A percentile compares a stretch with the other conserved stretches of the same genome.
These are phyloP conservation scores for Polygonum aviculare DNA, from an alignment of 148 eudicot species.

Conservation along the genomic window DNA sequence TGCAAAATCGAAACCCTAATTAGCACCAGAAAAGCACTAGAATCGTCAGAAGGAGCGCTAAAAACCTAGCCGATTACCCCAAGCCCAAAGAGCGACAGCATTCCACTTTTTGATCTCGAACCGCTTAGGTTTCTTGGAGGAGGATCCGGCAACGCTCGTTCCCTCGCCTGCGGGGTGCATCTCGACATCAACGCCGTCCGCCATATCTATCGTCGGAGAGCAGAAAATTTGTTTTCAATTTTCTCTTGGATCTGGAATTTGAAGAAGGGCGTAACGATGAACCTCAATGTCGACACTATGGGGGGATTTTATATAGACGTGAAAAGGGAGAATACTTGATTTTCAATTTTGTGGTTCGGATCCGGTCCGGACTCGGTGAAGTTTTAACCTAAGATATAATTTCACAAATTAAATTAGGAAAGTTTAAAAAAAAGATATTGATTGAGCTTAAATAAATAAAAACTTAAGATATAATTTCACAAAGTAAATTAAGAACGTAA, in stretches of 20 bases:
- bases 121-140: conserved; percentile 65
- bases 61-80: conserved; percentile 40
- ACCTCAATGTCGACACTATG: not conserved
- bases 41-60: not conserved
- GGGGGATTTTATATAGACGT: not conserved
- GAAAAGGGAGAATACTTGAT: not conserved
- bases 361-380: not conserved
- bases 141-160: conserved; percentile 28
- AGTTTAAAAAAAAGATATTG: not conserved
- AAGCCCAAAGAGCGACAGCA: conserved; percentile 96
- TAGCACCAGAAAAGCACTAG: not conserved
- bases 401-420: not conserved
- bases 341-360: not conserved
- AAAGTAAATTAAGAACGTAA: too few species aligned
- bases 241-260: not conserved
- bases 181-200: conserved; percentile 25
- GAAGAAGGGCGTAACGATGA: not conserved
- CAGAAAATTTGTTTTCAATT: not conserved
- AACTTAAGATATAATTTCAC: too few species aligned
- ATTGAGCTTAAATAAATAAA: too few species aligned
- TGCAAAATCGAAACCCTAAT: conserved; percentile 11
- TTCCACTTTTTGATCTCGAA: conserved; percentile 97
- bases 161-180: conserved; percentile 64
- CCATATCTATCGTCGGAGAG: not conserved
- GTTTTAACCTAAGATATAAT: not conserved